Evolutionary conservation across 2,329 filamentous ascomycete species (phyloP).

Genomic region (Fusarium zealandicum): DNA sequence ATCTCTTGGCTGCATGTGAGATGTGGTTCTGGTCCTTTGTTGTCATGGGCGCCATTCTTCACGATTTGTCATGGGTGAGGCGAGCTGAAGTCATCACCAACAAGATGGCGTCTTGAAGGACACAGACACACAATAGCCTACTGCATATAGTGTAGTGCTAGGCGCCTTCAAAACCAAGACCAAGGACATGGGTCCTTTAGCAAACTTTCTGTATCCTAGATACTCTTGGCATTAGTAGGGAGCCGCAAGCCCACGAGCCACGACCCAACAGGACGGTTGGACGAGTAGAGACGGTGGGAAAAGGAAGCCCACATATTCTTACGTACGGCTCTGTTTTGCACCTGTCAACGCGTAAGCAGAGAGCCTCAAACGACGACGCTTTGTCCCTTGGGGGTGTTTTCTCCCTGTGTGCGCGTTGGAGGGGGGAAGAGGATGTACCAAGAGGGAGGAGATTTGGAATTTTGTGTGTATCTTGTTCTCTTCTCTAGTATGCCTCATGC

Average conservation of each 20-base stretch:
- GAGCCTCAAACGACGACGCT: background rate
- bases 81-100: conserved; percentile 1
- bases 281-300: no score
- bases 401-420: no score
- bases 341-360: conserved; percentile 4
- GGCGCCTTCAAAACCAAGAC: background rate
- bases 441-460: no score
- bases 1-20: background rate
- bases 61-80: background rate
- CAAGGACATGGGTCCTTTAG: background rate
- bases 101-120: conserved; percentile 1
- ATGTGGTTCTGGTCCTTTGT: background rate
- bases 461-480: no score
- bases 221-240: background rate
- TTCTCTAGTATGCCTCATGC: no score
- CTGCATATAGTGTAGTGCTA: background rate
- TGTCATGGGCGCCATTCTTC: background rate
- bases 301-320: background rate
- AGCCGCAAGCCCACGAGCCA: conserved; percentile 4
- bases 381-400: no score
- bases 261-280: conserved; percentile 1
- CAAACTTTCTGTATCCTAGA: background rate
- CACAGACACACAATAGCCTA: background rate
- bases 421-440: no score
- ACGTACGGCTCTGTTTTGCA: background rate